Evolutionary conservation across 257 asterid species (phyloP).

Genomic region (Nicotiana knightiana): DNA sequence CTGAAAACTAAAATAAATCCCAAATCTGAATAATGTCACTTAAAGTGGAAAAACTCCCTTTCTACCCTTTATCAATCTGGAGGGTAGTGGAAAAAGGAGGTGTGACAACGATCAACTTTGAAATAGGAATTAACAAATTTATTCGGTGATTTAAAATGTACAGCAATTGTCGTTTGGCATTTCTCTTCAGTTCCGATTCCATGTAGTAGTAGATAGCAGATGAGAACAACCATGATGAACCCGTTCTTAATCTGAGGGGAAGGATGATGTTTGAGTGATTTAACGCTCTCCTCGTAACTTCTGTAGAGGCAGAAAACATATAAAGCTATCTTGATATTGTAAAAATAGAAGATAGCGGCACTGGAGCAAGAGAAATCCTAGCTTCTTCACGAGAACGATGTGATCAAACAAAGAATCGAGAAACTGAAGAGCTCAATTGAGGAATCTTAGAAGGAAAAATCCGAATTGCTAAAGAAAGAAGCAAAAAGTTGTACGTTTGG

Average conservation of each 20-base stretch:
- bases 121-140: not conserved
- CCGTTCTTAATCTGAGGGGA: not conserved
- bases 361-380: conserved; percentile 46
- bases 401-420: conserved; percentile 30
- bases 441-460: conserved; percentile 28
- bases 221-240: not conserved
- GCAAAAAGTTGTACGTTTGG: too few relatives aligned
- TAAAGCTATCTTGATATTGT: not conserved
- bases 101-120: not conserved
- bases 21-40: too few relatives aligned
- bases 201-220: not conserved
- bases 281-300: not conserved
- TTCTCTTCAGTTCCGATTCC: not conserved
- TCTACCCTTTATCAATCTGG: too few relatives aligned
- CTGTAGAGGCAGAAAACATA: not conserved
- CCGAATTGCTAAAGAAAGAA: conserved; percentile 20
- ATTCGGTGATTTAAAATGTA: not conserved
- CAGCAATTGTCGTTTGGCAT: not conserved
- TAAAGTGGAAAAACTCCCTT: too few relatives aligned
- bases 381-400: conserved; percentile 36
- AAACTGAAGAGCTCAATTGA: conserved; percentile 37
- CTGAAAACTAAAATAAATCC: too few relatives aligned
- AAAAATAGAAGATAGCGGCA: not conserved
- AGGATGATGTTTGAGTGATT: not conserved
- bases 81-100: too few relatives aligned